These are phyloP conservation scores for Nakaseomyces nivariensis DNA, from an alignment of 1,139 yeast species.

Conservation along the genomic window DNA sequence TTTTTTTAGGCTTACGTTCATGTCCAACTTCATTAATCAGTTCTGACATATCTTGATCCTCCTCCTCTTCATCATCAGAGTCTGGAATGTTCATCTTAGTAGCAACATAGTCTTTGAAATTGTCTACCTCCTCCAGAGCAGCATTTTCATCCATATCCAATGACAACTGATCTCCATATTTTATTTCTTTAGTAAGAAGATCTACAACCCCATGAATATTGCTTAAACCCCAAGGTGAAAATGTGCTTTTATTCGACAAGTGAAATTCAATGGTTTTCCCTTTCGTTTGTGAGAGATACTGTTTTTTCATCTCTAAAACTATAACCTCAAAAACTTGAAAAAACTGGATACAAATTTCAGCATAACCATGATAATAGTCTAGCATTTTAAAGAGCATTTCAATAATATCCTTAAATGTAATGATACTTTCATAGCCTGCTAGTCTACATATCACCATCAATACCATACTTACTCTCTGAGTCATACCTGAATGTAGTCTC, in stretches of 20 bases:
- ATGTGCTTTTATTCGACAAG: constrained; percentile 7
- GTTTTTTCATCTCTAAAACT: constrained; percentile 41
- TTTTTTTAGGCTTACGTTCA: constrained; percentile 1
- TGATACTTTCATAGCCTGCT: constrained; percentile 58
- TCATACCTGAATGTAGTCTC: constrained; percentile 56
- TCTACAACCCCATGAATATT: constrained; percentile 14
- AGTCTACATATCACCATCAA: constrained; percentile 56
- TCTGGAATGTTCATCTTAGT: constrained; percentile 14
- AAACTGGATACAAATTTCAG: constrained; percentile 60
- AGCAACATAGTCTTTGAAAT: constrained; percentile 27
- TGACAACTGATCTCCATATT: constrained; percentile 4
- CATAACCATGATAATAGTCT: constrained; percentile 79
- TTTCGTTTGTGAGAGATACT: constrained; percentile 28
- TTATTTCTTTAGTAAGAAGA: constrained; percentile 12
- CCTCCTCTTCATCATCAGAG: constrained; percentile 21
- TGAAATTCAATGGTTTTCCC: constrained; percentile 4
- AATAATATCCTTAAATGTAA: constrained; percentile 62
- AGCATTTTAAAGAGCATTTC: constrained; percentile 64
- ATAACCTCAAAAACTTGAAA: constrained; percentile 63
- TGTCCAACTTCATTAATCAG: constrained; percentile 4
- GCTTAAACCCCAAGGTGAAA: constrained; percentile 20
- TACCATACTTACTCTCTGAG: constrained; percentile 66
- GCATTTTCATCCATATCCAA: constrained; percentile 4
- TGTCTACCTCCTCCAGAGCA: constrained; percentile 15
- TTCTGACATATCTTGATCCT: constrained; percentile 7